These are phyloP conservation scores for Zygoascus meyerae DNA, from an alignment of 1,139 yeast species.

Conservation along the genomic window DNA sequence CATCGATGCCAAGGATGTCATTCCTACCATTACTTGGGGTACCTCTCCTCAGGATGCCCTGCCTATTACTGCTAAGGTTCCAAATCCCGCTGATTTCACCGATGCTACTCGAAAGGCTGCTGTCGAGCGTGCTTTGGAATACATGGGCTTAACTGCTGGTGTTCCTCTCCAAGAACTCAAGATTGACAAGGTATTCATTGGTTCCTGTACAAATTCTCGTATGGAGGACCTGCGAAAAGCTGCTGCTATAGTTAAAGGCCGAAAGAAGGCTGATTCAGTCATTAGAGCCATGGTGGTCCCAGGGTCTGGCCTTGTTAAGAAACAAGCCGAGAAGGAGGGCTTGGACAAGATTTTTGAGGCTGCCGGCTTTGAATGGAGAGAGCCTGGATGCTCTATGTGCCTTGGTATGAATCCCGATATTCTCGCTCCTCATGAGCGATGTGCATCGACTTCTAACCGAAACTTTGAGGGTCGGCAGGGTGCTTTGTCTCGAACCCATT, in stretches of 20 bases:
- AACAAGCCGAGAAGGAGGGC: slow-evolving; percentile 92
- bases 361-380: slow-evolving; percentile 98
- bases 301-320: slow-evolving; percentile 91
- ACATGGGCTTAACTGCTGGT: slow-evolving; percentile 86
- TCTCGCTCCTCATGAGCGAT: slow-evolving; percentile 87
- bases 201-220: slow-evolving; percentile 97
- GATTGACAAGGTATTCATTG: slow-evolving; percentile 92
- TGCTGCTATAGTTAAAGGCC: slow-evolving; percentile 87
- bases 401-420: slow-evolving; percentile 99
- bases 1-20: slow-evolving; percentile 76
- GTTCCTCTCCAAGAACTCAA: slow-evolving; percentile 66
- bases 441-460: slow-evolving; percentile 98
- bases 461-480: slow-evolving; percentile 99
- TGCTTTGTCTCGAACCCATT: slow-evolving; percentile 90
- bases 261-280: slow-evolving; percentile 75
- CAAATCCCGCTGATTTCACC: slow-evolving; percentile 68
- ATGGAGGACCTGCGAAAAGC: slow-evolving; percentile 96
- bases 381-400: slow-evolving; percentile 99
- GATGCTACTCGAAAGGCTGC: slow-evolving; percentile 80
- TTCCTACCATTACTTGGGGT: slow-evolving; percentile 99
- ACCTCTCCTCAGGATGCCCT: slow-evolving; percentile 98
- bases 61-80: slow-evolving; percentile 85
- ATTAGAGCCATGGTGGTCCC: slow-evolving; percentile 89
- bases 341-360: slow-evolving; percentile 81
- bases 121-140: slow-evolving; percentile 82